These are phyloP conservation scores for Nakaseomyces nivariensis DNA, from an alignment of 1,139 yeast species.

Conservation along the genomic window DNA sequence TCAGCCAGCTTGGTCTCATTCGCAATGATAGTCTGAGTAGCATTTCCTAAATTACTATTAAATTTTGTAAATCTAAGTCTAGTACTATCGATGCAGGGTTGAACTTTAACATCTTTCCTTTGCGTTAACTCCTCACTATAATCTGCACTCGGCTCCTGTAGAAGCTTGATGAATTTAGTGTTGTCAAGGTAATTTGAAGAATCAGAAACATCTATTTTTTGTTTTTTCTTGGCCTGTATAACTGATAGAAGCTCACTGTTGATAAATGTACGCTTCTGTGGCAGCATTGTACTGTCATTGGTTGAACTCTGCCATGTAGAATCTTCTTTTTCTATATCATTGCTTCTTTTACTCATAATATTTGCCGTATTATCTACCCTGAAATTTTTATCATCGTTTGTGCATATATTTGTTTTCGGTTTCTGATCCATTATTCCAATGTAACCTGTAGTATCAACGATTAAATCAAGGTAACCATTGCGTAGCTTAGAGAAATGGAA, in stretches of 20 bases:
- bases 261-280: constrained; percentile 17
- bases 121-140: background rate
- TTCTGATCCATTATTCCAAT: background rate
- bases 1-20: constrained; percentile 7
- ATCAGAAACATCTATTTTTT: background rate
- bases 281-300: constrained; percentile 10
- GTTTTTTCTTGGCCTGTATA: constrained; percentile 6
- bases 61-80: background rate
- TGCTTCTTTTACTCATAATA: background rate
- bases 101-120: too few relatives aligned
- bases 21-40: constrained; percentile 8
- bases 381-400: background rate
- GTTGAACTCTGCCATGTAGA: background rate
- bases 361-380: background rate
- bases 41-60: background rate
- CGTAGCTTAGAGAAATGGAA: background rate
- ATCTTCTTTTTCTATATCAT: background rate
- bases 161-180: background rate
- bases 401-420: background rate
- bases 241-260: constrained; percentile 16
- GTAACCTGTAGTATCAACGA: background rate
- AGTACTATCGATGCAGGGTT: too few relatives aligned
- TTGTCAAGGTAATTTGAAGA: background rate
- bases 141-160: background rate
- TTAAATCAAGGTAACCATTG: background rate